Conservation (phyloP, 1,284 basidiomycete genomes). For the Trametes polyzona region DNA sequence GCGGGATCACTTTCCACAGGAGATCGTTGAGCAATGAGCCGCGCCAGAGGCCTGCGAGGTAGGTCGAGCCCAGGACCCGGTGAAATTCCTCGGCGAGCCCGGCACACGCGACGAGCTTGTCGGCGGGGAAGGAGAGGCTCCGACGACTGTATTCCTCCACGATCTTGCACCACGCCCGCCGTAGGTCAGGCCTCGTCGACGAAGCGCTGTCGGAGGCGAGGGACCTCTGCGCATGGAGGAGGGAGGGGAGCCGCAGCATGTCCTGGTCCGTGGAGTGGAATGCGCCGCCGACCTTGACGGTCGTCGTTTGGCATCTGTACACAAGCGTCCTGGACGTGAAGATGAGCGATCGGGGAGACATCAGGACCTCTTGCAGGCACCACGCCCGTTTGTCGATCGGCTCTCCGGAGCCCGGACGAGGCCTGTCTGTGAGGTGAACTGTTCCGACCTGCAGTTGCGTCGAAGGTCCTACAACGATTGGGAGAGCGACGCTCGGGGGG, state of each 20-base stretch:
- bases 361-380: constrained; percentile 19
- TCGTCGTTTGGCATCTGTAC: constrained; percentile 16
- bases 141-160: constrained; percentile 20
- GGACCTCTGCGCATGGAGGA: constrained; percentile 1
- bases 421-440: background rate
- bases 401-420: no score
- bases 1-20: constrained; percentile 5
- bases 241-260: constrained; percentile 5
- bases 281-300: constrained; percentile 14
- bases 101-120: constrained; percentile 21
- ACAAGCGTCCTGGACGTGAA: constrained; percentile 20
- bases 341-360: constrained; percentile 18
- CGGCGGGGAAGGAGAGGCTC: constrained; percentile 3
- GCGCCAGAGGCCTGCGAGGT: constrained; percentile 21
- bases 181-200: background rate
- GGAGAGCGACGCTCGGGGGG: constrained; percentile 9
- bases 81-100: constrained; percentile 18
- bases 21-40: constrained; percentile 10
- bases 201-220: background rate
- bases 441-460: constrained; percentile 5
- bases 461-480: background rate
- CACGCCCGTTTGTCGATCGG: constrained; percentile 17
- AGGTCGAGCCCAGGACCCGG: constrained; percentile 11
- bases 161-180: constrained; percentile 13
- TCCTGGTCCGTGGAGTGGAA: background rate